These are phyloP conservation scores for Dothideomycetes sp. DNA, from an alignment of 2,329 filamentous ascomycete species.

Conservation along the genomic window DNA sequence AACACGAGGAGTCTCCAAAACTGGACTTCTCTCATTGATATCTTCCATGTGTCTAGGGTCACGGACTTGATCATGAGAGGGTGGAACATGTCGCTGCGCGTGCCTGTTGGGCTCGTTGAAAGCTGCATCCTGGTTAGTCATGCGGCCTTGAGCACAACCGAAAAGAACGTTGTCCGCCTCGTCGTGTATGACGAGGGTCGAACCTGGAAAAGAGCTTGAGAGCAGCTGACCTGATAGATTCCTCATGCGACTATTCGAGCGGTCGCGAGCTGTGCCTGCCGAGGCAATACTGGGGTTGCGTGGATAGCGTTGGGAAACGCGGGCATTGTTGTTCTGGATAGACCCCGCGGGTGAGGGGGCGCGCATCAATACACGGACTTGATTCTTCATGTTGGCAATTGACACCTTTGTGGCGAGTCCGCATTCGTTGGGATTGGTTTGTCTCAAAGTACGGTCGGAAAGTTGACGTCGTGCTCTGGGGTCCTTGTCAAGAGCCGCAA, in stretches of 20 bases:
- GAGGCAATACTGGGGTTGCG: background rate
- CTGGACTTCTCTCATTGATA: too few species aligned
- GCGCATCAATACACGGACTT: background rate
- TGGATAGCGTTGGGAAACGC: background rate
- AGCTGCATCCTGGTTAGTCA: background rate
- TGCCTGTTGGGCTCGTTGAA: background rate
- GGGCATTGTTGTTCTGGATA: background rate
- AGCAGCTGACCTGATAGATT: slow-evolving; percentile 5
- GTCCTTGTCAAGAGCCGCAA: slow-evolving; percentile 17
- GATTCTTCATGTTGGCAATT: background rate
- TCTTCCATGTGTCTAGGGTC: too few species aligned
- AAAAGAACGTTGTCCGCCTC: slow-evolving; percentile 6
- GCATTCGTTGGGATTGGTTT: background rate
- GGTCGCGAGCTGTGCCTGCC: background rate
- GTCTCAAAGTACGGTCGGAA: background rate
- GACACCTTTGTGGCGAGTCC: background rate
- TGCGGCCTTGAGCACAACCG: background rate
- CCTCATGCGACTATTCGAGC: background rate
- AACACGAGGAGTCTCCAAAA: too few species aligned
- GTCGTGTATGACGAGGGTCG: slow-evolving; percentile 5
- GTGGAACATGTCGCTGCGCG: too few species aligned
- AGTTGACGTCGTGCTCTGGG: background rate
- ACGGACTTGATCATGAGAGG: too few species aligned
- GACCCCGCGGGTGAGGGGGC: background rate
- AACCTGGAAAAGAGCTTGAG: slow-evolving; percentile 6